Evolutionary conservation across 495 filamentous ascomycete species (phyloP).

Genomic region (Penicillium diatomitis): DNA sequence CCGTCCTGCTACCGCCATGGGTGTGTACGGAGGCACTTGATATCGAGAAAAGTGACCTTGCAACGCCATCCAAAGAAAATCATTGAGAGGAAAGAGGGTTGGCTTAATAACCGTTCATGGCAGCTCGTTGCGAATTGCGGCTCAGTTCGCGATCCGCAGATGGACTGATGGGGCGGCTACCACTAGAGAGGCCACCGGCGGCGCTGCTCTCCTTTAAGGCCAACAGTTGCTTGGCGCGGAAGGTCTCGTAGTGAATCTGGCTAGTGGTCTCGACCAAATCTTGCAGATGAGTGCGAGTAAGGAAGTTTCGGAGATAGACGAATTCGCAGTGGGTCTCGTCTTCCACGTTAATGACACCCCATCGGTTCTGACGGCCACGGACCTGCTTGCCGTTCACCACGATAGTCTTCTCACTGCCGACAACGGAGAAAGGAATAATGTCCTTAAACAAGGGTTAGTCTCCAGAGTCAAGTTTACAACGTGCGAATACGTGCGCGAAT

Average conservation of each 20-base stretch:
- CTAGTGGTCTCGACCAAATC: slow-evolving; percentile 99
- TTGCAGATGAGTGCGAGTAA: slow-evolving; percentile 91
- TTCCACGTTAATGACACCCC: slow-evolving; percentile 99
- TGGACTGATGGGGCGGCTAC: slow-evolving; percentile 89
- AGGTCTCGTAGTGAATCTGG: slow-evolving; percentile 99
- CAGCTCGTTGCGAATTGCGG: slow-evolving; percentile 90
- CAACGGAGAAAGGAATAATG: slow-evolving; percentile 95
- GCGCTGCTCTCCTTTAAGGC: slow-evolving; percentile 97
- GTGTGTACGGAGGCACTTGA: slow-evolving; percentile 8
- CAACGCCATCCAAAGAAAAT: slow-evolving; percentile 3
- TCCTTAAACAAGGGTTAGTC: slow-evolving; percentile 42
- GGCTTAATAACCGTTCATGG: slow-evolving; percentile 93
- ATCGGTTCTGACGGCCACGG: slow-evolving; percentile 95
- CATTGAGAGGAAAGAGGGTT: neutral
- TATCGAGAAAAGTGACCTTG: slow-evolving; percentile 5
- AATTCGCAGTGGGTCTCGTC: slow-evolving; percentile 99
- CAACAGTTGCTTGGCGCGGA: slow-evolving; percentile 97
- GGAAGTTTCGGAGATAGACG: slow-evolving; percentile 93
- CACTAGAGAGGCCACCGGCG: slow-evolving; percentile 56
- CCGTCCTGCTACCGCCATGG: slow-evolving; percentile 6
- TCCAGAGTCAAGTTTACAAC: too few relatives aligned
- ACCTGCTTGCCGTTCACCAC: slow-evolving; percentile 97
- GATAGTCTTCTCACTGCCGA: slow-evolving; percentile 95
- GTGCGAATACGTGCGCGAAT: too few relatives aligned
- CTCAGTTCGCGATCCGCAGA: slow-evolving; percentile 91